Percentiles rank a stretch among this genome's conserved stretches.
phyloP scores from a whole-genome alignment of 306 rosid species.

The Cucumis hystrix region DNA sequence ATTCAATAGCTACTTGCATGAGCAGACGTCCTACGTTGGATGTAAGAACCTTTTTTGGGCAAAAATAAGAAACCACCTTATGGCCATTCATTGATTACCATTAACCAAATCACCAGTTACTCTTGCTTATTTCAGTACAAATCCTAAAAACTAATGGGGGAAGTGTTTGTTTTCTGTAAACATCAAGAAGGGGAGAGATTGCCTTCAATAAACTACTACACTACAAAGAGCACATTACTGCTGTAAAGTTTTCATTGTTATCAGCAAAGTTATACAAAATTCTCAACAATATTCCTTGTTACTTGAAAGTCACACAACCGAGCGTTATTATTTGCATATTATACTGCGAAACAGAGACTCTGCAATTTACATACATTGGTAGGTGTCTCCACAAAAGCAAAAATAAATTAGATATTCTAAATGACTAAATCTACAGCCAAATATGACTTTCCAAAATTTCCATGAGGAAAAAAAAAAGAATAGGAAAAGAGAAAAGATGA shows the following conservation, averaged over 20 bases:
- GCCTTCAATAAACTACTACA: not conserved
- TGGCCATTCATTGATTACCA: not conserved
- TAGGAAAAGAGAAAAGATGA: not conserved
- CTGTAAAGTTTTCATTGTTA: not conserved
- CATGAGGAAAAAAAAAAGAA: conserved; percentile 18
- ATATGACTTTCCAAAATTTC: not conserved
- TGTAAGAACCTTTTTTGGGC: not conserved
- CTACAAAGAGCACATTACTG: not conserved
- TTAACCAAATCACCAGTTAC: not conserved
- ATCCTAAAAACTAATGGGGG: not conserved
- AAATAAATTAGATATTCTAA: not conserved
- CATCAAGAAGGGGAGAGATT: not conserved
- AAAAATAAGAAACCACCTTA: not conserved
- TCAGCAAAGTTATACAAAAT: not conserved
- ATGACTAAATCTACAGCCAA: not conserved
- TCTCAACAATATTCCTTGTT: not conserved
- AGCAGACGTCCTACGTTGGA: not conserved
- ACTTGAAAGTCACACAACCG: not conserved
- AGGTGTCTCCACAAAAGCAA: not conserved
- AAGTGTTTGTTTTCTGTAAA: not conserved
- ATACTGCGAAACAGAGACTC: not conserved
- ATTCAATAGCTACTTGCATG: not conserved
- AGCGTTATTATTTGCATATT: conserved; percentile 1
- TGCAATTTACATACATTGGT: not conserved
- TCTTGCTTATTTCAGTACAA: not conserved